Conservation (phyloP, 805 yeast genomes). For the Hanseniaspora occidentalis region DNA sequence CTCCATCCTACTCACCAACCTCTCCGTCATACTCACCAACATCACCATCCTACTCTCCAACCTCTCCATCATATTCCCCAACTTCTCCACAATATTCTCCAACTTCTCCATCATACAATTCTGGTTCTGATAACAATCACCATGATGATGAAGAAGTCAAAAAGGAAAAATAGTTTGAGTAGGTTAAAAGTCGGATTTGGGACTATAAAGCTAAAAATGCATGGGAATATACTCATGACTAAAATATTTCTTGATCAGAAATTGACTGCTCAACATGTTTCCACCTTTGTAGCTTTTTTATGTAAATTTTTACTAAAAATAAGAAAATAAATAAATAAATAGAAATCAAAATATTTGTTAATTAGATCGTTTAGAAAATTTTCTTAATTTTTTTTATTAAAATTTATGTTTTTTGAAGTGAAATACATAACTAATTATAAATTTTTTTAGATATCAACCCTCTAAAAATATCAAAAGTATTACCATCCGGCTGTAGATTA, state of each 20-base stretch:
- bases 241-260: no score
- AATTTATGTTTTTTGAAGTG: no score
- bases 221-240: no score
- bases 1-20: conserved; percentile 60
- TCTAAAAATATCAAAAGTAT: conserved; percentile 87
- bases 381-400: neutral
- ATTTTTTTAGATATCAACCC: conserved; percentile 66
- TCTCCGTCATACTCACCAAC: conserved; percentile 76
- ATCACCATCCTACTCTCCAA: conserved; percentile 55
- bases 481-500: conserved; percentile 92
- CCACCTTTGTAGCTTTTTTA: no score
- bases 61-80: conserved; percentile 45
- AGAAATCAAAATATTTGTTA: neutral
- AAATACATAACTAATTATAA: neutral
- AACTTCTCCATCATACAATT: conserved; percentile 42
- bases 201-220: no score
- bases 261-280: no score
- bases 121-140: conserved; percentile 34
- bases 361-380: neutral
- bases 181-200: no score
- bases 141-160: no score
- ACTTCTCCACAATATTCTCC: conserved; percentile 46
- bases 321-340: conserved; percentile 1
- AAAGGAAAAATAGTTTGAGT: no score
- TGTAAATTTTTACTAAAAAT: conserved; percentile 2